These are phyloP conservation scores for Kernera saxatilis DNA, from an alignment of 345 rosid genomes.

Conservation along the genomic window DNA sequence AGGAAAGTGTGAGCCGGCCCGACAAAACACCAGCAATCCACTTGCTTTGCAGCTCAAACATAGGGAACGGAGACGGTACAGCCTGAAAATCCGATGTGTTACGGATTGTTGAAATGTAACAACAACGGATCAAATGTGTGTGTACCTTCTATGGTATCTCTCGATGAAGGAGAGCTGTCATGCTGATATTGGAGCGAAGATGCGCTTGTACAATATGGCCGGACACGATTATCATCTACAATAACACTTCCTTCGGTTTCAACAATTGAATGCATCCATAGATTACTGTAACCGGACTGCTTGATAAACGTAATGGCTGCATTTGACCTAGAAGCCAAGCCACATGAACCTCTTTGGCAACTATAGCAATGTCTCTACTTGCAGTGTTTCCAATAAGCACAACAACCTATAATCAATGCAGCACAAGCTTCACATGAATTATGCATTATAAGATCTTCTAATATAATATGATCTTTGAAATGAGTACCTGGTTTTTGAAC, in stretches of 20 bases:
- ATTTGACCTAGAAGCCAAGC: constrained; percentile 54
- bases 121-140: no score
- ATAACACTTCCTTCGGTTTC: constrained; percentile 59
- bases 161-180: constrained; percentile 84
- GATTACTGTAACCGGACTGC: constrained; percentile 41
- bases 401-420: constrained; percentile 42
- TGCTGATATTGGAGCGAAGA: constrained; percentile 67
- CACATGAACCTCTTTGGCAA: constrained; percentile 85
- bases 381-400: constrained; percentile 63
- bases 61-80: constrained; percentile 56
- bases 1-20: constrained; percentile 59
- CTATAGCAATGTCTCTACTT: constrained; percentile 55
- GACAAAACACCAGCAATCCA: constrained; percentile 84
- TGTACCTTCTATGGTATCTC: constrained; percentile 68
- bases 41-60: constrained; percentile 74
- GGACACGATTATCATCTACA: constrained; percentile 66
- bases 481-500: constrained; percentile 14
- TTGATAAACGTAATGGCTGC: constrained; percentile 38
- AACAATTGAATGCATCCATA: constrained; percentile 87
- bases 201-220: constrained; percentile 71
- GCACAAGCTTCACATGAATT: background rate
- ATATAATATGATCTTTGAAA: background rate
- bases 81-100: constrained; percentile 31
- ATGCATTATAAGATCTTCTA: background rate
- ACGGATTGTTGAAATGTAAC: background rate